Conservation (phyloP, 2,329 filamentous ascomycete species). For the Nemania diffusa region DNA sequence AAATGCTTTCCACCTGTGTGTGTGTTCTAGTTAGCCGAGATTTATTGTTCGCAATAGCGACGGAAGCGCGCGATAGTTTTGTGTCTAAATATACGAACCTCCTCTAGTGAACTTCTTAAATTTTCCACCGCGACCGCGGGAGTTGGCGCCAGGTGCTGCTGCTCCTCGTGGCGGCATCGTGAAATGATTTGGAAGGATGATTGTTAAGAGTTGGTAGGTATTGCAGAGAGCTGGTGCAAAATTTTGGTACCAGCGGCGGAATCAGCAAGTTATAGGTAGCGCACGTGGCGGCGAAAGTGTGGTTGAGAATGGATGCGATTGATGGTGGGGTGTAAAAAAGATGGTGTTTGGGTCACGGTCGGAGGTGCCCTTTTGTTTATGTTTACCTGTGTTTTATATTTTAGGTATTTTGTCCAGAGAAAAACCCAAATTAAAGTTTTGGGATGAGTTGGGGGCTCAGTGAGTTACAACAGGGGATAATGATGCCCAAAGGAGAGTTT, state of each 20-base stretch:
- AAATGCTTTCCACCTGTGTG: slow-evolving; percentile 91
- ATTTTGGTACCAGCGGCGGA: too few relatives aligned
- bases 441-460: too few relatives aligned
- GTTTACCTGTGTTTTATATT: not conserved
- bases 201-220: not conserved
- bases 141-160: slow-evolving; percentile 56
- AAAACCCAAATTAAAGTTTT: not conserved
- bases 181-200: not conserved
- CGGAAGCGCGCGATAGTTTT: not conserved
- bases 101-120: slow-evolving; percentile 93
- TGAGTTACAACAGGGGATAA: too few relatives aligned
- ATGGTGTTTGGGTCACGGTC: not conserved
- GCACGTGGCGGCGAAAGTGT: not conserved
- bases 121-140: slow-evolving; percentile 88
- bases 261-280: not conserved
- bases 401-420: not conserved
- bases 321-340: not conserved
- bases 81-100: slow-evolving; percentile 64
- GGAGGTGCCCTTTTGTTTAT: not conserved
- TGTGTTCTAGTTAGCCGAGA: slow-evolving; percentile 7
- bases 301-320: not conserved
- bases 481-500: not conserved
- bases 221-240: too few relatives aligned
- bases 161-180: slow-evolving; percentile 57
- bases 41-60: not conserved